Conservation (phyloP, 2,329 filamentous ascomycete genomes). For the Trichoderma polysporum region DNA sequence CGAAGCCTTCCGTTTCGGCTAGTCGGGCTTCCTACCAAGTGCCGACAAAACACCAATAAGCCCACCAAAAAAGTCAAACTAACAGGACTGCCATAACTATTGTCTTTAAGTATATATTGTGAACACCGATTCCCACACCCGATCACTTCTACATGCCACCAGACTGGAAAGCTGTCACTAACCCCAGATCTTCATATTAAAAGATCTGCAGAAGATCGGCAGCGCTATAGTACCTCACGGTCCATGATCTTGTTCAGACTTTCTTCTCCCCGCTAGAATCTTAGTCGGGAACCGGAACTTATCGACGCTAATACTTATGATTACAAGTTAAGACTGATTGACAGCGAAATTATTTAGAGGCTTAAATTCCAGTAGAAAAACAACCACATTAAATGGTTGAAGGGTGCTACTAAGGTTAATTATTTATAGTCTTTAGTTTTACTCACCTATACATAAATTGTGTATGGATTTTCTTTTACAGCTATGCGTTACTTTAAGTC, state of each 20-base stretch:
- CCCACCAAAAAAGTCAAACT: not conserved
- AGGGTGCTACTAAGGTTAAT: not conserved
- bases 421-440: not conserved
- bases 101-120: not conserved
- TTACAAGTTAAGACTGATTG: not conserved
- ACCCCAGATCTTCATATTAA: constrained; percentile 2
- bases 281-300: not conserved
- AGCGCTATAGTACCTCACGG: constrained; percentile 2
- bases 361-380: not conserved
- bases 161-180: not conserved
- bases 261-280: not conserved
- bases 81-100: not conserved
- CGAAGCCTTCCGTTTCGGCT: not conserved
- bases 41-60: not conserved
- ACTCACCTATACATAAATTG: too few species aligned
- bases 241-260: not conserved
- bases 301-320: not conserved
- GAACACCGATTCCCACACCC: not conserved
- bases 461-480: too few species aligned
- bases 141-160: not conserved
- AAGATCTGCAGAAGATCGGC: not conserved
- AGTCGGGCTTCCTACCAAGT: not conserved
- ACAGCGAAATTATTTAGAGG: not conserved
- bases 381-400: not conserved
- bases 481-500: not conserved